phyloP scores from a whole-genome alignment of 805 yeast genomes.

The Kodamaea nitidulidarum region DNA sequence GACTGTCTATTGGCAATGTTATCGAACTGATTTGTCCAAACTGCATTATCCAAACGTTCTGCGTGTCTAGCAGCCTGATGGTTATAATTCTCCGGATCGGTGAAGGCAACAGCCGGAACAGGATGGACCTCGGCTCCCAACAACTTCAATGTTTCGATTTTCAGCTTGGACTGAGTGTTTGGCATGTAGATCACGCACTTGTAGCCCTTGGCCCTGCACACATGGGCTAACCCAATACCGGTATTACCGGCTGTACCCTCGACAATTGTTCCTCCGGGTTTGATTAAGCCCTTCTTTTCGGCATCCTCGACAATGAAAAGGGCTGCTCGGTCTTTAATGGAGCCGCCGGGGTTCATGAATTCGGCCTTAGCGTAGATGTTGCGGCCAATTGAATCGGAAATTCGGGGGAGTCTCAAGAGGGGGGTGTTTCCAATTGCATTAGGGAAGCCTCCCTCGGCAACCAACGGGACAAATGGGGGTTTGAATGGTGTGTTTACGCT shows the following conservation, averaged over 20 bases:
- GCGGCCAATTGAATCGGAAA: conserved; percentile 59
- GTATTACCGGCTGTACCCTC: conserved; percentile 97
- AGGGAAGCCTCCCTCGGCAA: conserved; percentile 62
- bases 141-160: conserved; percentile 67
- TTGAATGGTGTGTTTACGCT: conserved; percentile 12
- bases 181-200: conserved; percentile 88
- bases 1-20: conserved; percentile 85
- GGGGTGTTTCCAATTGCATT: conserved; percentile 96
- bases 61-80: conserved; percentile 87
- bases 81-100: conserved; percentile 80
- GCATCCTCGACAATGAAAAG: conserved; percentile 74
- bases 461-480: conserved; percentile 59
- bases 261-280: conserved; percentile 80
- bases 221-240: conserved; percentile 85
- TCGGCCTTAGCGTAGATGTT: conserved; percentile 88
- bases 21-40: conserved; percentile 92
- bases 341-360: conserved; percentile 91
- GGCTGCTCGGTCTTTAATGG: conserved; percentile 90
- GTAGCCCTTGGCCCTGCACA: conserved; percentile 79
- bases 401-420: conserved; percentile 53
- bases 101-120: conserved; percentile 81
- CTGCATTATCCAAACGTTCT: conserved; percentile 68
- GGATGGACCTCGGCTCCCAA: conserved; percentile 87
- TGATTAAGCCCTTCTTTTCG: conserved; percentile 58
- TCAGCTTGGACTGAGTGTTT: conserved; percentile 77